Evolutionary conservation across 495 filamentous ascomycete genomes (phyloP).

Genomic region (Neurospora sp.): DNA sequence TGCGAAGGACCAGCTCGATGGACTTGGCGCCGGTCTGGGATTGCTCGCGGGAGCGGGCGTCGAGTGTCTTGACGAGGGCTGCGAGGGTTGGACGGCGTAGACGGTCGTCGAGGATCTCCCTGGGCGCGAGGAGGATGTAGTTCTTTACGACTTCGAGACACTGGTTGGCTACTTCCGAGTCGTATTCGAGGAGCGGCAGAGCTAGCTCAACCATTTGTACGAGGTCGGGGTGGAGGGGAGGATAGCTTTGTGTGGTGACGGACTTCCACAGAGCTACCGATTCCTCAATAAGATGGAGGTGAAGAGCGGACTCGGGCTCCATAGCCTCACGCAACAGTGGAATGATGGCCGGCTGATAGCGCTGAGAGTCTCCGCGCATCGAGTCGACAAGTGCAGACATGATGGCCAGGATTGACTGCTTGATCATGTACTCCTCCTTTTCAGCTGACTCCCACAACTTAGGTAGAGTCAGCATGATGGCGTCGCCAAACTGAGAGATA

Average conservation of each 20-base stretch:
- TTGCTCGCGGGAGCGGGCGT: slow-evolving; percentile 52
- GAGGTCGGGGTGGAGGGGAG: slow-evolving; percentile 55
- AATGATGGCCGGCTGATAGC: slow-evolving; percentile 63
- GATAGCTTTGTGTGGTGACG: slow-evolving; percentile 59
- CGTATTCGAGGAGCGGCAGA: slow-evolving; percentile 61
- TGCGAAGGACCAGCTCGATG: slow-evolving; percentile 61
- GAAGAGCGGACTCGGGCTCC: slow-evolving; percentile 65
- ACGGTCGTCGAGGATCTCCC: slow-evolving; percentile 57
- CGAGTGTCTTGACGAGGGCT: slow-evolving; percentile 50
- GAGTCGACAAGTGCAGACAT: slow-evolving; percentile 68
- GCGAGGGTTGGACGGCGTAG: slow-evolving; percentile 46
- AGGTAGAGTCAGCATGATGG: slow-evolving; percentile 71
- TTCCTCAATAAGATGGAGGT: slow-evolving; percentile 83
- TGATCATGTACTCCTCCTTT: slow-evolving; percentile 72
- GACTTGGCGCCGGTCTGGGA: slow-evolving; percentile 54
- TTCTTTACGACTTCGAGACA: slow-evolving; percentile 58
- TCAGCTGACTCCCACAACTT: slow-evolving; percentile 74
- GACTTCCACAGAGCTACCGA: slow-evolving; percentile 79
- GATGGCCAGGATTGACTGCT: slow-evolving; percentile 81
- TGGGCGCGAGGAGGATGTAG: slow-evolving; percentile 72
- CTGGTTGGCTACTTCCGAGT: slow-evolving; percentile 39
- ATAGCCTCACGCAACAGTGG: slow-evolving; percentile 71
- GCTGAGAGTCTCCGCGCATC: slow-evolving; percentile 61
- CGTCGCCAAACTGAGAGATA: slow-evolving; percentile 65
- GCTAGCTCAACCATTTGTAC: slow-evolving; percentile 56